Evolutionary conservation across 163 green algal genomes (phyloP).

Genomic region (Trebouxiophyceae sp.): DNA sequence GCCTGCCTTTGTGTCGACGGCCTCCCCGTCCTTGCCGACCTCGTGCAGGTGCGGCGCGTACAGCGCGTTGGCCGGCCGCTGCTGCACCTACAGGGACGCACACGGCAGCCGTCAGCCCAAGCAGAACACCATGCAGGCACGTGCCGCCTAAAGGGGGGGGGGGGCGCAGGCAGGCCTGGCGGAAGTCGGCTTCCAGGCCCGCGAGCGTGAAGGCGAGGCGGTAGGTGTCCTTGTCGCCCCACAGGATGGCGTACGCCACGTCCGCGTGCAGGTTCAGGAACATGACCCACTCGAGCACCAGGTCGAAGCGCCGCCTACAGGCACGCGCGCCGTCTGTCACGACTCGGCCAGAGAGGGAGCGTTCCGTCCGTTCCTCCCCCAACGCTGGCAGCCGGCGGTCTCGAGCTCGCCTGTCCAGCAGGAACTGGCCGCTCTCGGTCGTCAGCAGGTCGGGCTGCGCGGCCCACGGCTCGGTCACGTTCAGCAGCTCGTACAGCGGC

Average conservation of each 20-base stretch:
- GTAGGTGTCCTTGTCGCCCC: conserved; percentile 54
- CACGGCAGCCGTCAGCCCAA: not conserved
- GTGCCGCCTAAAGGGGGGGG: not conserved
- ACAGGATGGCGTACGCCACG: conserved; percentile 24
- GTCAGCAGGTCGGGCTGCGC: conserved; percentile 5
- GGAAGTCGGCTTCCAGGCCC: conserved; percentile 20
- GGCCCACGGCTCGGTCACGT: conserved; percentile 10
- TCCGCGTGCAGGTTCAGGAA: conserved; percentile 33
- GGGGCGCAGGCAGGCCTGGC: conserved; percentile 12
- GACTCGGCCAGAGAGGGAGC: too few species aligned
- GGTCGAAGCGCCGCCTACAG: not conserved
- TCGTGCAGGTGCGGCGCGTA: not conserved
- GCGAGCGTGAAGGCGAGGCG: conserved; percentile 35
- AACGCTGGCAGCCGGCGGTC: too few species aligned
- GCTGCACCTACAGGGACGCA: not conserved
- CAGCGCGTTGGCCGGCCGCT: not conserved
- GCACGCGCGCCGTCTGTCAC: too few species aligned
- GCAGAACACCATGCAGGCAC: too few species aligned
- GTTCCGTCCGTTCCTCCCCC: too few species aligned
- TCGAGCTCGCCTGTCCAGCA: conserved; percentile 35
- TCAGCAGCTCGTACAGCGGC: conserved; percentile 7
- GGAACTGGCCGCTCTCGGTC: conserved; percentile 37
- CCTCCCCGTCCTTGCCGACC: too few species aligned
- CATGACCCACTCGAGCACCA: conserved; percentile 39
- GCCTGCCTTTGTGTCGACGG: too few species aligned